phyloP scores from a whole-genome alignment of 2,329 filamentous ascomycete genomes.

The Fusarium sp. region DNA sequence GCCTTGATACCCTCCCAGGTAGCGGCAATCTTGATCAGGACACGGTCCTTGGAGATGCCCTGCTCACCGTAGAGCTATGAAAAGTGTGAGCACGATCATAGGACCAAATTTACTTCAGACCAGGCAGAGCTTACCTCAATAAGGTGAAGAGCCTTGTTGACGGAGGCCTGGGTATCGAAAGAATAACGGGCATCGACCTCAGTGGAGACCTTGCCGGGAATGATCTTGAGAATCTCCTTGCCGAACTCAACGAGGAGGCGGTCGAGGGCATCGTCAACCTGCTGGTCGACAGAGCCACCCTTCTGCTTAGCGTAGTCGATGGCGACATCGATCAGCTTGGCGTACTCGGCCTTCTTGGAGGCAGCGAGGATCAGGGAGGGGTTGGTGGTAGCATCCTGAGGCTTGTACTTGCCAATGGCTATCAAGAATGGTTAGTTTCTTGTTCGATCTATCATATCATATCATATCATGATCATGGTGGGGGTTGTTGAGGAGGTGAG shows the following conservation, averaged over 20 bases:
- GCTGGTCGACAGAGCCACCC: conserved; percentile 75
- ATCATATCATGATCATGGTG: conserved; percentile 21
- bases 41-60: conserved; percentile 91
- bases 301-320: conserved; percentile 86
- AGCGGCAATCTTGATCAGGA: conserved; percentile 98
- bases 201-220: conserved; percentile 98
- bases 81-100: conserved; percentile 5
- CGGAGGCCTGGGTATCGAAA: conserved; percentile 91
- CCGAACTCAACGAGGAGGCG: conserved; percentile 97
- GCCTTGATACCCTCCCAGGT: conserved; percentile 99
- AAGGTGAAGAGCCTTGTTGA: conserved; percentile 96
- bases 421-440: conserved; percentile 48
- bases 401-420: conserved; percentile 99
- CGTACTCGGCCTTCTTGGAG: conserved; percentile 98
- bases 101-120: neutral
- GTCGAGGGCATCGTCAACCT: conserved; percentile 93
- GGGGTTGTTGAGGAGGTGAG: conserved; percentile 2
- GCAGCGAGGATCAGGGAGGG: conserved; percentile 98
- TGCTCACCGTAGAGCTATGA: conserved; percentile 91
- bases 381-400: conserved; percentile 99
- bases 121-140: conserved; percentile 76
- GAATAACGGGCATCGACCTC: conserved; percentile 97
- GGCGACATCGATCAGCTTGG: conserved; percentile 87
- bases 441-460: conserved; percentile 14
- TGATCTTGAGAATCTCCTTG: conserved; percentile 95